A percentile compares a stretch with the other conserved stretches of the same genome.
Conservation (phyloP, 257 asterid genomes). For the Mitragyna speciosa region DNA sequence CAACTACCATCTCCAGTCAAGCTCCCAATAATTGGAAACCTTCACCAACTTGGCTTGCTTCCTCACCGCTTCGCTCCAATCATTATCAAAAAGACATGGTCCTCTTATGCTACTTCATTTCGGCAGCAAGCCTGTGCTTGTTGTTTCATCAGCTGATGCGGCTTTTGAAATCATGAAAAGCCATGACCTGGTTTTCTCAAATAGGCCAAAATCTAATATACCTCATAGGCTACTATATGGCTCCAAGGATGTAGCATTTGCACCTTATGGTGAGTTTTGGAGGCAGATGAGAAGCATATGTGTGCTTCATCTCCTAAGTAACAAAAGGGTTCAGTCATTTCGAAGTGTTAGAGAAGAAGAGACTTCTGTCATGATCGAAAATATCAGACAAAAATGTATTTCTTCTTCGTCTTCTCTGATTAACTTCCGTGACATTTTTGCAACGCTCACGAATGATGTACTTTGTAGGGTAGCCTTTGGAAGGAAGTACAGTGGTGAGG, state of each 20-base stretch:
- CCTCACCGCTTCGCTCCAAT: no score
- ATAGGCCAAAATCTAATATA: constrained; percentile 33
- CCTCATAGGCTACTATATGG: constrained; percentile 23
- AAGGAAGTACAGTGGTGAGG: constrained; percentile 20
- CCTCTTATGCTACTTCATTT: not conserved
- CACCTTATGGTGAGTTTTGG: constrained; percentile 47
- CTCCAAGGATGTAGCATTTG: constrained; percentile 26
- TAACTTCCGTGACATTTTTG: no score
- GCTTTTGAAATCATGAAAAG: constrained; percentile 44
- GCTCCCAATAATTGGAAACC: no score
- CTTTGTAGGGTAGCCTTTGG: no score
- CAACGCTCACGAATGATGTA: no score
- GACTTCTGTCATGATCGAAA: constrained; percentile 37
- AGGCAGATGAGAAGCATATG: constrained; percentile 36
- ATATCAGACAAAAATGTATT: constrained; percentile 2
- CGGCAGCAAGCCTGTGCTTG: no score
- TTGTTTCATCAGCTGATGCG: constrained; percentile 33
- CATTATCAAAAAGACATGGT: no score
- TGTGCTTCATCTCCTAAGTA: constrained; percentile 4
- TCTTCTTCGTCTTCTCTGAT: no score
- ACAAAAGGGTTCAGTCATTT: no score
- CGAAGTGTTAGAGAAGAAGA: constrained; percentile 38
- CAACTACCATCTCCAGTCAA: no score
- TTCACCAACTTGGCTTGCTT: no score
- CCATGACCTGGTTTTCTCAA: constrained; percentile 35